phyloP scores from a whole-genome alignment of 371 early-diverging fungal species.

The Cokeromyces recurvatus region DNA sequence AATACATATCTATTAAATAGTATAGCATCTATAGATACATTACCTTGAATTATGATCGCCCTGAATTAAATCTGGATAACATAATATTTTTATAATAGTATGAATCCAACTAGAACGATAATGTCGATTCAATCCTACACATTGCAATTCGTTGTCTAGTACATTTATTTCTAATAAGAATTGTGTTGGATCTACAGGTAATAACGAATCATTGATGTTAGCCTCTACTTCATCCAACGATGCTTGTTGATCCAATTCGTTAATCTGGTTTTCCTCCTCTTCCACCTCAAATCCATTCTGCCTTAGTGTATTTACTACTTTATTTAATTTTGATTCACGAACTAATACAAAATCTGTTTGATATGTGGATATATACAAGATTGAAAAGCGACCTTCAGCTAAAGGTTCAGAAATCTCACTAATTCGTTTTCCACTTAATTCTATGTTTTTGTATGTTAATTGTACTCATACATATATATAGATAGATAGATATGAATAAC shows the following conservation, averaged over 20 bases:
- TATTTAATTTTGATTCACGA: conserved; percentile 42
- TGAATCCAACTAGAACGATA: conserved; percentile 35
- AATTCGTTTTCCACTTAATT: conserved; percentile 54
- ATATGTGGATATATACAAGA: conserved; percentile 54
- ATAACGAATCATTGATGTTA: too few relatives aligned
- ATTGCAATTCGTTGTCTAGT: conserved; percentile 35
- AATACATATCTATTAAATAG: background rate
- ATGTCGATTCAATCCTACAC: conserved; percentile 49
- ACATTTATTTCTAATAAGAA: conserved; percentile 23
- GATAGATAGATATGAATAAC: too few relatives aligned
- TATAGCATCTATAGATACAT: background rate
- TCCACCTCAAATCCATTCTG: conserved; percentile 35
- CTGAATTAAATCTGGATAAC: conserved; percentile 39
- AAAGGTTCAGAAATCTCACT: conserved; percentile 55
- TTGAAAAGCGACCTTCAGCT: conserved; percentile 50
- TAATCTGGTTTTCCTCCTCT: conserved; percentile 1
- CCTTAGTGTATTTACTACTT: conserved; percentile 43
- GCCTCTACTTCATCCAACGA: background rate
- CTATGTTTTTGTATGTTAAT: conserved; percentile 15
- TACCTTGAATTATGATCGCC: conserved; percentile 2
- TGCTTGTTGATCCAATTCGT: background rate
- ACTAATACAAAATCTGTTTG: conserved; percentile 62
- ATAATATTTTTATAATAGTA: conserved; percentile 45
- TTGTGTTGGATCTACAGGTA: conserved; percentile 9
- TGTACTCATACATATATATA: background rate